phyloP scores from a whole-genome alignment of 345 rosid genomes.

The Populus pruinosa region DNA sequence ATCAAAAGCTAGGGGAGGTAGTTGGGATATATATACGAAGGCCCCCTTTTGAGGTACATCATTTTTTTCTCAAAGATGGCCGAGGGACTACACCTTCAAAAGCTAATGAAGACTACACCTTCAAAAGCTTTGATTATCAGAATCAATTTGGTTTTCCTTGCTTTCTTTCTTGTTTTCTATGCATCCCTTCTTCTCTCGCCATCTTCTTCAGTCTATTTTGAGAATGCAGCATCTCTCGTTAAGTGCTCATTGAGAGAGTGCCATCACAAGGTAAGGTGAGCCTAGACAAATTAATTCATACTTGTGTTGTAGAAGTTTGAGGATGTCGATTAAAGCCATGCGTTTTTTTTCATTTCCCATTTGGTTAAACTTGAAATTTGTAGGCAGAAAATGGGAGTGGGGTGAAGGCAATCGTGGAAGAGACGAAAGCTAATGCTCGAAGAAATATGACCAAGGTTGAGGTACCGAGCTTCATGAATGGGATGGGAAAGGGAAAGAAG shows the following conservation, averaged over 20 bases:
- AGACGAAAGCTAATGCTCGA: slow-evolving; percentile 9
- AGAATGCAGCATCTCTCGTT: slow-evolving; percentile 57
- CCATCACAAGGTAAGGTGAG: slow-evolving; percentile 96
- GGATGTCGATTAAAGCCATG: background rate
- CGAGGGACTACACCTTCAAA: slow-evolving; percentile 34
- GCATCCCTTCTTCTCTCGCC: slow-evolving; percentile 58
- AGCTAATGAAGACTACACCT: slow-evolving; percentile 54
- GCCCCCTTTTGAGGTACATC: slow-evolving; percentile 16
- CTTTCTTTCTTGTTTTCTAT: slow-evolving; percentile 56
- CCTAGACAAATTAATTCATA: background rate
- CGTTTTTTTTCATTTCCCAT: background rate
- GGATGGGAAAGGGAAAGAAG: slow-evolving; percentile 45
- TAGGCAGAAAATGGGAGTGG: slow-evolving; percentile 53
- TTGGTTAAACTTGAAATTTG: slow-evolving; percentile 12
- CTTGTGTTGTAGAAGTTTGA: background rate
- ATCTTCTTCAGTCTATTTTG: slow-evolving; percentile 59
- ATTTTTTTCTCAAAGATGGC: slow-evolving; percentile 28
- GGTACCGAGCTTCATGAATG: slow-evolving; percentile 58
- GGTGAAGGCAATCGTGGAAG: slow-evolving; percentile 58
- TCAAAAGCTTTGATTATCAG: slow-evolving; percentile 60
- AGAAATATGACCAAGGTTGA: slow-evolving; percentile 48
- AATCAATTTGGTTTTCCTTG: slow-evolving; percentile 58
- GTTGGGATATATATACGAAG: slow-evolving; percentile 13
- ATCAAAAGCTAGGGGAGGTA: slow-evolving; percentile 1
- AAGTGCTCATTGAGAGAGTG: slow-evolving; percentile 75